Conservation (phyloP, 306 rosid genomes). For the Prunus mongolica region DNA sequence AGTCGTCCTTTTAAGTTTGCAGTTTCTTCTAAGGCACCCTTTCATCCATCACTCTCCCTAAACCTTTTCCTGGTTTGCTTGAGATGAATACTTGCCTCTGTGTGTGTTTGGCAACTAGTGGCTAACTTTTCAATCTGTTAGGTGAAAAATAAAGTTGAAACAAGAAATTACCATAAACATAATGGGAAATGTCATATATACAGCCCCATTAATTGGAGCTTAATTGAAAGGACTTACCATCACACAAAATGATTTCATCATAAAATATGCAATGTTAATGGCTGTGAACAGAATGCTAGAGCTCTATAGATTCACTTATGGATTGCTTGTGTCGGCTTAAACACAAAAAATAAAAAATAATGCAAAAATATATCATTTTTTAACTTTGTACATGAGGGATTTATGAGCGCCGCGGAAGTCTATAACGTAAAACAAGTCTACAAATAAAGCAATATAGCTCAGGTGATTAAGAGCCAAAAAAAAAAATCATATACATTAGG, state of each 20-base stretch:
- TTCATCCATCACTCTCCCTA: not conserved
- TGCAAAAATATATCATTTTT: too few relatives aligned
- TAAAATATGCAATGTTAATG: not conserved
- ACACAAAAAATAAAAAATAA: too few relatives aligned
- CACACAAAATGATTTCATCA: not conserved
- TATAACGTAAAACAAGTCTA: too few relatives aligned
- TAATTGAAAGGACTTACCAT: not conserved
- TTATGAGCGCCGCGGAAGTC: too few relatives aligned
- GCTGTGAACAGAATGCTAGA: too few relatives aligned
- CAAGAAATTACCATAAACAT: too few relatives aligned
- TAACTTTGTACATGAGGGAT: too few relatives aligned
- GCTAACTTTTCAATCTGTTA: not conserved
- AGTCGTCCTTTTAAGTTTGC: not conserved
- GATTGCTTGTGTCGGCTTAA: too few relatives aligned
- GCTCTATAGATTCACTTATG: too few relatives aligned
- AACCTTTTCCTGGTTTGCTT: not conserved
- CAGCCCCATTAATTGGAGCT: not conserved
- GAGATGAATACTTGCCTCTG: not conserved
- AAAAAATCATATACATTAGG: too few relatives aligned
- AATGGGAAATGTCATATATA: not conserved
- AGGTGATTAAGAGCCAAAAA: too few relatives aligned
- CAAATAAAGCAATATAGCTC: too few relatives aligned
- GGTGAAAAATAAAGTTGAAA: not conserved
- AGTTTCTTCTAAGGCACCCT: constrained; percentile 16
- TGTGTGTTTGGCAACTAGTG: not conserved